phyloP scores from a whole-genome alignment of 2,329 filamentous ascomycete species.

The Lomentospora prolificans region DNA sequence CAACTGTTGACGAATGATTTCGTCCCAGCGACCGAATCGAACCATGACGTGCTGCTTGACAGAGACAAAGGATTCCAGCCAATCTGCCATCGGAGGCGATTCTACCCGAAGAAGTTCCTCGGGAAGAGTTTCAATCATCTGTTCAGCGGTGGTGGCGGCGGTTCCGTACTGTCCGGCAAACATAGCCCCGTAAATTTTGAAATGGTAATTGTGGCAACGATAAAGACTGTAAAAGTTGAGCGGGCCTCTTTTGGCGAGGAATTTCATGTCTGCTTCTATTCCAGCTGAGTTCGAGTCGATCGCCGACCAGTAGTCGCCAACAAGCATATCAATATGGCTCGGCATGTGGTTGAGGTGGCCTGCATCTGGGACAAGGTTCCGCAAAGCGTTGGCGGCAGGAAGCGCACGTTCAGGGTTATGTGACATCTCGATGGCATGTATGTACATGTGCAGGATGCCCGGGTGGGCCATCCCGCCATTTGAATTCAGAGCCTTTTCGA shows the following conservation, averaged over 20 bases:
- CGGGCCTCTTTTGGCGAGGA: slow-evolving; percentile 45
- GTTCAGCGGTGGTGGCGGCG: slow-evolving; percentile 48
- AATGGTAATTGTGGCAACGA: slow-evolving; percentile 65
- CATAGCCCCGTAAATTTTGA: slow-evolving; percentile 68
- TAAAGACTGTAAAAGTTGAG: slow-evolving; percentile 71
- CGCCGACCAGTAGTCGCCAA: slow-evolving; percentile 59
- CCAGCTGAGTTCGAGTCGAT: slow-evolving; percentile 59
- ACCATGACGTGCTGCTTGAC: slow-evolving; percentile 61
- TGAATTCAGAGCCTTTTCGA: slow-evolving; percentile 38
- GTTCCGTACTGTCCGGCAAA: slow-evolving; percentile 56
- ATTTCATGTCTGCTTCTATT: slow-evolving; percentile 58
- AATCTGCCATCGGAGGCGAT: slow-evolving; percentile 68
- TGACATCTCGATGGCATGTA: slow-evolving; percentile 73
- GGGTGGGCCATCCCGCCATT: slow-evolving; percentile 47
- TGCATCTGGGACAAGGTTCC: slow-evolving; percentile 55
- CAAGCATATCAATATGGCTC: slow-evolving; percentile 63
- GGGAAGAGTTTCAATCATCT: slow-evolving; percentile 53
- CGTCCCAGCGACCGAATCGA: slow-evolving; percentile 63
- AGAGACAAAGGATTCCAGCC: slow-evolving; percentile 61
- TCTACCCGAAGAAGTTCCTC: slow-evolving; percentile 53
- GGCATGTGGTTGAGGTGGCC: slow-evolving; percentile 72
- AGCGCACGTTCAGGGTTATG: slow-evolving; percentile 52
- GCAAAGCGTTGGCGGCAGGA: slow-evolving; percentile 49
- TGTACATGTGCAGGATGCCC: slow-evolving; percentile 64
- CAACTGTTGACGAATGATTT: slow-evolving; percentile 46